Base-by-base conservation (phyloP, 208 protist species). In the Trypanosoma cruzi region DNA sequence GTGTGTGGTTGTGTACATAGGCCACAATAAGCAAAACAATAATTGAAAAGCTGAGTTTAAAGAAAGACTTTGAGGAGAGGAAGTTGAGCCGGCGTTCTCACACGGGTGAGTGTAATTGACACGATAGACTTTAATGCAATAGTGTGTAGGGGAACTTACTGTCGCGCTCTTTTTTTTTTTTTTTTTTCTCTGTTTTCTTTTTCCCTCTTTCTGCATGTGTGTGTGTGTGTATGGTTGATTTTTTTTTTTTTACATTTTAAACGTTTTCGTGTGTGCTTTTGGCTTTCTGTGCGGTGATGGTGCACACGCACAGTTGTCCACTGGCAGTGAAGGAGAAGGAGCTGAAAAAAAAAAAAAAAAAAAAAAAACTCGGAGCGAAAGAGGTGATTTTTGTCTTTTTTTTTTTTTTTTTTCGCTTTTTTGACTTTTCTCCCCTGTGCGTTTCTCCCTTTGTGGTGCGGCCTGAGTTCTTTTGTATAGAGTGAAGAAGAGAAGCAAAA, bases 141-240 rank as follows among this genome's bases (percentile, higher is more conserved):
- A n/a, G 16, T 28, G 22, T 52, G 48, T 1, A 37, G 59, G 59
- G n/a, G 55, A 66, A 48, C 5, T 67, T 34, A 34, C 42, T 34
- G 48, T 28, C 37, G 40, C 8, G 40, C 40, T 31, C 62, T 44
- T 28, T 55, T 28, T 59, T 8, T 31, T 48, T 42, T 1, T 7
- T 48, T 1, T 53, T 18, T 37, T 55, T 36, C n/a, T 65, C 20
- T 65, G 28, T 64, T 64, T 70, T 57, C 40, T 57, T 37, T 76
- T 54, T 54, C 20, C n/a, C 20, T 26, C 18, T 28, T 52, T n/a
- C 16, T 44, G 37, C 13, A 13, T 44, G 37, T 5, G 8, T 44
- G 37, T 5, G 37, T 68, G 44, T 7, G 10, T 66, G 8, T 26
- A 24, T 26, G 50, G 11, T 20, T 48, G n/a, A n/a, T n/a, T n/a